A percentile compares a stretch with the other conserved stretches of the same genome.
Evolutionary conservation across 129 eudicot genomes (phyloP).

Genomic region (Mikania micrantha): DNA sequence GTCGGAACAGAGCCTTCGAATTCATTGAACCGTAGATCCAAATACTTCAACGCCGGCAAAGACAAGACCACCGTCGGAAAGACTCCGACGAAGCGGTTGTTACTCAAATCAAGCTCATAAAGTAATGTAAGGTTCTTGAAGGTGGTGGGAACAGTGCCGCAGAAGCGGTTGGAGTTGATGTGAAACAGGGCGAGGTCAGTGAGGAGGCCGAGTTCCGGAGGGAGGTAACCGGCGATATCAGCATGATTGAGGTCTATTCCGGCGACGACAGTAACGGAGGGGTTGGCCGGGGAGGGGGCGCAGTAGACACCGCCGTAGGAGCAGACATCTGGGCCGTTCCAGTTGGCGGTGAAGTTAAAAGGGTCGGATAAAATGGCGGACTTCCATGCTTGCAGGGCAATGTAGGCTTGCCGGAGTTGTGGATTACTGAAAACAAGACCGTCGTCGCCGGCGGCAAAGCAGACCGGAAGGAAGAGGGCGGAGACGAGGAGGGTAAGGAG

Average conservation of each 20-base stretch:
- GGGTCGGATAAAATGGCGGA: constrained; percentile 62
- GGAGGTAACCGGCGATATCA: constrained; percentile 45
- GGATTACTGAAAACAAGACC: constrained; percentile 45
- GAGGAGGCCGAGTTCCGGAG: constrained; percentile 45
- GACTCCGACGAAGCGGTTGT: constrained; percentile 48
- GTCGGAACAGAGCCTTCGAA: constrained; percentile 60
- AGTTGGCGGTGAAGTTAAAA: constrained; percentile 53
- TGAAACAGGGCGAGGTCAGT: constrained; percentile 60
- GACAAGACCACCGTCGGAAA: constrained; percentile 49
- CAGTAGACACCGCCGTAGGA: constrained; percentile 58
- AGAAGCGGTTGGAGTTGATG: constrained; percentile 60
- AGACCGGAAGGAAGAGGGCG: constrained; percentile 21
- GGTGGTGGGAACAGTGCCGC: constrained; percentile 38
- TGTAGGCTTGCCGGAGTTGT: constrained; percentile 58
- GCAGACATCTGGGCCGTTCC: constrained; percentile 75
- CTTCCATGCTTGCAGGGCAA: constrained; percentile 80
- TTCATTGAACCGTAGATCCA: constrained; percentile 56
- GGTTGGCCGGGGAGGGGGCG: constrained; percentile 35
- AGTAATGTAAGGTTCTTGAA: constrained; percentile 35
- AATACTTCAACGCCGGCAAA: constrained; percentile 38
- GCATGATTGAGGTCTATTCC: constrained; percentile 72
- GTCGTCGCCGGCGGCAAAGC: constrained; percentile 8
- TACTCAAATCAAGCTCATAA: constrained; percentile 59
- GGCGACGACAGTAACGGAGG: constrained; percentile 50
- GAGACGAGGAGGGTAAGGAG: constrained; percentile 25